Conservation (phyloP, 306 rosid species). For the Cucurbita maxima region DNA sequence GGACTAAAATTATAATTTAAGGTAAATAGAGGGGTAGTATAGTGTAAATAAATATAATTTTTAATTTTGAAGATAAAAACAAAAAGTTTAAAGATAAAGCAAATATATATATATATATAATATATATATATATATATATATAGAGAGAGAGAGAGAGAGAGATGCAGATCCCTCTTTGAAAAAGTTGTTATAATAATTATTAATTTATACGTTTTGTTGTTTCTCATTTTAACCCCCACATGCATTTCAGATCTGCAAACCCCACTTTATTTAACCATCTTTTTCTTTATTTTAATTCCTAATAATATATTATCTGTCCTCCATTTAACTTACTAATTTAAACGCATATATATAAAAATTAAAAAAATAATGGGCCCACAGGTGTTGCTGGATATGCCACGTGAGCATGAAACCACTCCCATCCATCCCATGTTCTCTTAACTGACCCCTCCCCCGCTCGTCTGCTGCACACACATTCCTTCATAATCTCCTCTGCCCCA, state of each 20-base stretch:
- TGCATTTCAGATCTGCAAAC: slow-evolving; percentile 28
- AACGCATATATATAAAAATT: too few species aligned
- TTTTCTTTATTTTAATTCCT: not conserved
- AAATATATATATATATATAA: not conserved
- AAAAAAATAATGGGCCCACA: too few species aligned
- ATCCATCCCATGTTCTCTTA: slow-evolving; percentile 25
- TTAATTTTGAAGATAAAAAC: not conserved
- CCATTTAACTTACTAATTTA: too few species aligned
- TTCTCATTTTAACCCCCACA: slow-evolving; percentile 16
- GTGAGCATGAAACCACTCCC: too few species aligned
- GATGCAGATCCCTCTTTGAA: not conserved
- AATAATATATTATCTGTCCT: slow-evolving; percentile 1
- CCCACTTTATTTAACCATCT: not conserved
- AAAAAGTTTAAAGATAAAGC: not conserved
- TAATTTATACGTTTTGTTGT: too few species aligned
- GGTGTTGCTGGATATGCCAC: too few species aligned
- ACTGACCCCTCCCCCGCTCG: slow-evolving; percentile 15
- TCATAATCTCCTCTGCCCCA: not conserved
- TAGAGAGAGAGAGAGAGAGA: too few species aligned
- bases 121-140: not conserved
- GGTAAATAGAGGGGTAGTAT: not conserved
- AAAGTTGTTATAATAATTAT: not conserved
- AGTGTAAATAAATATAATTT: not conserved
- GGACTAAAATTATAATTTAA: too few species aligned
- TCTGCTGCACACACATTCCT: slow-evolving; percentile 28